Evolutionary conservation across 768 basidiomycete genomes (phyloP).

Genomic region (Gloeopeniophorella convolvens): DNA sequence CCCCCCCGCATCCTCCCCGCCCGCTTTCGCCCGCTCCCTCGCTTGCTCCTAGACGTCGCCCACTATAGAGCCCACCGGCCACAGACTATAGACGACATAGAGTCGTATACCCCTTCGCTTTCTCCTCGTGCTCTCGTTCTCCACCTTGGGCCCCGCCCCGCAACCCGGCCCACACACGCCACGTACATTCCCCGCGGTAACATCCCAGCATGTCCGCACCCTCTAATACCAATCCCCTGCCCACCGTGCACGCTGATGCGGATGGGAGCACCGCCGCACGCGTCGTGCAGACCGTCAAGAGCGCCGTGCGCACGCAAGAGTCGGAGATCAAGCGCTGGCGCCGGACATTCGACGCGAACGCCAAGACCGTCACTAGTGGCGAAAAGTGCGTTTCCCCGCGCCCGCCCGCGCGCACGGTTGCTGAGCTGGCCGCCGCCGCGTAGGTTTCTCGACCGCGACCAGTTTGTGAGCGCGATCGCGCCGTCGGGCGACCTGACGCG

Average conservation of each 20-base stretch:
- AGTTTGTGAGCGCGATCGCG: conserved; percentile 93
- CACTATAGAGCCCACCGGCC: background rate
- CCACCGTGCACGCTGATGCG: conserved; percentile 50
- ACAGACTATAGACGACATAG: conserved; percentile 7
- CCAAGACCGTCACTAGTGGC: conserved; percentile 62
- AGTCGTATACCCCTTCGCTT: background rate
- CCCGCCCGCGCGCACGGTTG: background rate
- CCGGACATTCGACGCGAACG: conserved; percentile 79
- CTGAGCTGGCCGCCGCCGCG: too few species aligned
- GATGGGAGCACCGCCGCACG: conserved; percentile 31
- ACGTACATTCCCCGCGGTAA: too few species aligned
- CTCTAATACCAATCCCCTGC: conserved; percentile 29
- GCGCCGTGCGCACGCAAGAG: conserved; percentile 66
- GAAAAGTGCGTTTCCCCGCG: conserved; percentile 59
- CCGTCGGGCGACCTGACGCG: conserved; percentile 79
- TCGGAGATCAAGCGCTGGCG: conserved; percentile 85
- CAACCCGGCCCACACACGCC: too few species aligned
- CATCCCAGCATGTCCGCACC: conserved; percentile 4
- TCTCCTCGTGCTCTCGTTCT: background rate
- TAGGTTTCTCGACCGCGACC: conserved; percentile 81
- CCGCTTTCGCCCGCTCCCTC: too few species aligned
- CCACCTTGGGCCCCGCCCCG: too few species aligned
- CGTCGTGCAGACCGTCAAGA: conserved; percentile 60
- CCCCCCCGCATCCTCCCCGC: background rate
- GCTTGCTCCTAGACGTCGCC: background rate